Conservation (phyloP, 768 basidiomycete species). For the Boletus bicolor region DNA sequence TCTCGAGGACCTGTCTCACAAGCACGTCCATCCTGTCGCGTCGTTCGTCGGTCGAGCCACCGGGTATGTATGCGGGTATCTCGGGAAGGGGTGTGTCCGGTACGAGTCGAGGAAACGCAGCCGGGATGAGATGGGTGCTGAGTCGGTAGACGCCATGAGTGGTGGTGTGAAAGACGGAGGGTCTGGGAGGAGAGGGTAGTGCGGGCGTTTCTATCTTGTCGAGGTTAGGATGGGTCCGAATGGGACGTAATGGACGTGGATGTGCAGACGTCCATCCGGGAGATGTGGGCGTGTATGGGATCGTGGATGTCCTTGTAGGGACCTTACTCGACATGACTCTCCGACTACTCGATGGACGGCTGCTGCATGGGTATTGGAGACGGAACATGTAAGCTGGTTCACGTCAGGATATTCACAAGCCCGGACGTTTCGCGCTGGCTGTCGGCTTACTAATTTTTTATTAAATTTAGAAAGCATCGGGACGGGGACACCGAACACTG, state of each 20-base stretch:
- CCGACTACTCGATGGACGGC: background rate
- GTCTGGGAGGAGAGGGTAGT: slow-evolving; percentile 22
- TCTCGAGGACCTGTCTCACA: slow-evolving; percentile 19
- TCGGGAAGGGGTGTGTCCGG: slow-evolving; percentile 24
- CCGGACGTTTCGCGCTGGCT: too few species aligned
- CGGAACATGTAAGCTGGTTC: too few species aligned
- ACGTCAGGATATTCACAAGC: too few species aligned
- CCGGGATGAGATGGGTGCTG: slow-evolving; percentile 31
- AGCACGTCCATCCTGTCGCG: slow-evolving; percentile 8
- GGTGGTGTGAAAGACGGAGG: slow-evolving; percentile 19
- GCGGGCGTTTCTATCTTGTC: slow-evolving; percentile 7
- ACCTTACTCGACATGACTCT: background rate
- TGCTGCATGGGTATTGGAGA: background rate
- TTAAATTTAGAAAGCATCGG: too few species aligned
- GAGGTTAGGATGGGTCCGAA: slow-evolving; percentile 12
- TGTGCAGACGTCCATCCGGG: slow-evolving; percentile 18
- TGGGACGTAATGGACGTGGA: slow-evolving; percentile 22
- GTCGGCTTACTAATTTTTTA: too few species aligned
- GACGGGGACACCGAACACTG: too few species aligned
- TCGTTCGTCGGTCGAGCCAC: slow-evolving; percentile 7
- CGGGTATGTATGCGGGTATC: slow-evolving; percentile 12
- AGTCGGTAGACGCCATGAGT: slow-evolving; percentile 17
- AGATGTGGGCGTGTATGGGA: slow-evolving; percentile 18
- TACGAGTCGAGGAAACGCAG: slow-evolving; percentile 24
- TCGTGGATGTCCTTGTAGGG: slow-evolving; percentile 10